phyloP scores from a whole-genome alignment of 306 rosid genomes.

The Prunus kanzakura region DNA sequence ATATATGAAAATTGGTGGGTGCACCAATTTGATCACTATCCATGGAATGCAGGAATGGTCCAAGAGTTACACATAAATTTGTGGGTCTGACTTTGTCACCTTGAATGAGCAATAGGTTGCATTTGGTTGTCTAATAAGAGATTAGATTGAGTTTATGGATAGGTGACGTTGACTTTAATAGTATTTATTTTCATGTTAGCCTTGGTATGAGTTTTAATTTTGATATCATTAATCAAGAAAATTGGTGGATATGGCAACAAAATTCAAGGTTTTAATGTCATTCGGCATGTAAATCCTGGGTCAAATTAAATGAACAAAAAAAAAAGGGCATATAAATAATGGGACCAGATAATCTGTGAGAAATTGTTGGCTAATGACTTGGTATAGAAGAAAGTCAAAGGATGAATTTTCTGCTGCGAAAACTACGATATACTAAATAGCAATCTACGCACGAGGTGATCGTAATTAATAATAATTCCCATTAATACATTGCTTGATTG shows the following conservation, averaged over 20 bases:
- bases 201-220: not conserved
- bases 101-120: not conserved
- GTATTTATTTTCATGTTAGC: not conserved
- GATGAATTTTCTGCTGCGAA: not conserved
- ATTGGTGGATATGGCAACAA: not conserved
- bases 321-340: not conserved
- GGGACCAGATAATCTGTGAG: not conserved
- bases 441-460: too few species aligned
- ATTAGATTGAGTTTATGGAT: not conserved
- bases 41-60: not conserved
- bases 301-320: too few species aligned
- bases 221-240: not conserved
- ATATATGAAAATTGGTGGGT: not conserved
- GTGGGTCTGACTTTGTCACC: not conserved
- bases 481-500: too few species aligned
- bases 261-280: not conserved
- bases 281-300: not conserved
- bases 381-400: not conserved
- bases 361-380: not conserved
- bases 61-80: not conserved
- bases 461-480: too few species aligned
- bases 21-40: not conserved
- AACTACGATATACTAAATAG: not conserved
- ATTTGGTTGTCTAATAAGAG: constrained; percentile 1
- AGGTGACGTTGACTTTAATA: not conserved